Evolutionary conservation across 805 yeast species (phyloP), one percentile per base, ranked within the genome.

Genomic region (Priceomyces carsonii): DNA sequence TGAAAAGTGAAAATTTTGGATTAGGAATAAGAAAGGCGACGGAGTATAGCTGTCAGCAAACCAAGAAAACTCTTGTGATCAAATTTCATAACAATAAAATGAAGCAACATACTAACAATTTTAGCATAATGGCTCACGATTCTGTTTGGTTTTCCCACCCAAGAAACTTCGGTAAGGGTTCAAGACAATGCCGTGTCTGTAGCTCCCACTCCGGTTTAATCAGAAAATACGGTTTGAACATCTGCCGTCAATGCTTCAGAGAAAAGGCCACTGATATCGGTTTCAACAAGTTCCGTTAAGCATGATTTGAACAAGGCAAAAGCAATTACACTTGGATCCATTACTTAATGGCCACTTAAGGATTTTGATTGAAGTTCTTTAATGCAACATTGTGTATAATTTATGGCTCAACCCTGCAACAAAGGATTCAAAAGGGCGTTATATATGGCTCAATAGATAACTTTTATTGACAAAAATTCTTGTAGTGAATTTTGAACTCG

Each of bases 141-240:
- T 84, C 88, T 89, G 95, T 91, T 83, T 93, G 99, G 99, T 93
- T 76, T 84, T 90, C 98, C 73, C 99, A 93, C 95, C 99, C 99
- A 83, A 88, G 98, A 87, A 90, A 85, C 78, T 91, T 80, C 89
- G 99, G 99, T 77, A 93, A 93, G 87, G 99, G 99, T 79, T 86
- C 98, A 66, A 95, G 99, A 81, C 93, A 87, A 80, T 93, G 98
- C 82, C 93, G 98, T 76, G 90, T 91, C 81, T 88, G 96, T 73
- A 80, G 95, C 64, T 87, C 98, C 75, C 97, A 91, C 90, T 74
- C 87, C 62, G 98, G 98, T 82, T 86, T 93, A 74, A 87, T 93
- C 83, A 91, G 99, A 88, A 93, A 93, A 82, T 93, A 93, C 93
- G 99, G 95, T 69, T 79, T 93, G 69, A 84, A 89, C 90, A 82